phyloP scores from a whole-genome alignment of 805 yeast genomes.

The Torulaspora delbrueckii region DNA sequence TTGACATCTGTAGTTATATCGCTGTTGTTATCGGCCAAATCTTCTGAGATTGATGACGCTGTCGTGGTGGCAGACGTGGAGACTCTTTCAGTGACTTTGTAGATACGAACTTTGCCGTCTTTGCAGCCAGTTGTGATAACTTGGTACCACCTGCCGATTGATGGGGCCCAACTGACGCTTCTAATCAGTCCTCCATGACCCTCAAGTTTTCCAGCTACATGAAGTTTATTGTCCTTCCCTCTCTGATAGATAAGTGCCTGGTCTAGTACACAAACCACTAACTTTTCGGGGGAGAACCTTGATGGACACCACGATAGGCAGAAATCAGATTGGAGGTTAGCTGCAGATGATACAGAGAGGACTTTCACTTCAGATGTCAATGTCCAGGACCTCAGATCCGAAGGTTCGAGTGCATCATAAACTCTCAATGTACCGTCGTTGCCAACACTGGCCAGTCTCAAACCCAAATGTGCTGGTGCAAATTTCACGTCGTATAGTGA shows the following conservation, averaged over 20 bases:
- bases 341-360: constrained; percentile 65
- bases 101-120: constrained; percentile 87
- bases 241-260: constrained; percentile 74
- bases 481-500: constrained; percentile 87
- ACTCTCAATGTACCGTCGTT: constrained; percentile 81
- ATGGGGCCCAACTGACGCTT: constrained; percentile 93
- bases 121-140: constrained; percentile 92
- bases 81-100: constrained; percentile 53
- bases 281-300: constrained; percentile 70
- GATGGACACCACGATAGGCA: constrained; percentile 89
- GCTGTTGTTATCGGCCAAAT: constrained; percentile 6
- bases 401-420: constrained; percentile 85
- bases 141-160: constrained; percentile 86
- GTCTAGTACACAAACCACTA: constrained; percentile 80
- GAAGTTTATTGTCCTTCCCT: constrained; percentile 47
- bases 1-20: constrained; percentile 3
- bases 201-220: constrained; percentile 59
- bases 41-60: constrained; percentile 7
- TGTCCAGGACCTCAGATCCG: constrained; percentile 81
- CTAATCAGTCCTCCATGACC: constrained; percentile 86
- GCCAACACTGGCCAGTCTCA: constrained; percentile 81
- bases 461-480: constrained; percentile 79
- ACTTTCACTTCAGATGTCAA: constrained; percentile 66
- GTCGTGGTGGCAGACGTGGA: constrained; percentile 4
- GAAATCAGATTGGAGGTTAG: constrained; percentile 79